Conservation (phyloP, 2,329 filamentous ascomycete species). For the Fusarium aywerte region DNA sequence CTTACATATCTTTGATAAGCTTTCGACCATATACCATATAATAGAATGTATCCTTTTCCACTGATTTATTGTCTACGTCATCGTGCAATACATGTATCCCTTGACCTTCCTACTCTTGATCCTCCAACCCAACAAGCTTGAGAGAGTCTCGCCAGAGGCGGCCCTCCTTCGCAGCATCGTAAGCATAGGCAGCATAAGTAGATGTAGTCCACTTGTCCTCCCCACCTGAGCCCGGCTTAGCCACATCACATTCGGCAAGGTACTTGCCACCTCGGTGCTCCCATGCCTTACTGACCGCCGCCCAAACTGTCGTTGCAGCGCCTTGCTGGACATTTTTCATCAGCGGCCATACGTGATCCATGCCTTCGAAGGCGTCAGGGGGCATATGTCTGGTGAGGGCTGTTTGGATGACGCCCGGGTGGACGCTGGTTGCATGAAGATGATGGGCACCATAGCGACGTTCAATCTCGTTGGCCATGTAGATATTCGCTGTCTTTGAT, state of each 20-base stretch:
- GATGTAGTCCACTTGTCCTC: neutral
- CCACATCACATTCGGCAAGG: neutral
- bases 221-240: fast-evolving
- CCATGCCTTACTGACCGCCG: neutral
- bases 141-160: neutral
- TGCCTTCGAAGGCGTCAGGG: neutral
- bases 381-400: neutral
- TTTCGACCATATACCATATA: too few relatives aligned
- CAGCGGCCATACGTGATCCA: neutral
- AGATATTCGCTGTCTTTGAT: conserved; percentile 39
- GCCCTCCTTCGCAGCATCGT: neutral
- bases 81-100: too few relatives aligned
- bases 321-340: neutral
- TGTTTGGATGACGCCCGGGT: conserved; percentile 13
- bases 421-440: conserved; percentile 33
- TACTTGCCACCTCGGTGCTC: neutral
- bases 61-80: too few relatives aligned
- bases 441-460: conserved; percentile 21
- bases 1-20: too few relatives aligned
- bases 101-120: neutral
- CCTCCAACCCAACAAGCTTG: neutral
- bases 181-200: neutral
- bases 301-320: neutral
- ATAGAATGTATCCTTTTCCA: too few relatives aligned
- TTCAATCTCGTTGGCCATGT: conserved; percentile 43